These are phyloP conservation scores for Ceratocystis lukuohia DNA, from an alignment of 2,329 filamentous ascomycete species.

Conservation along the genomic window DNA sequence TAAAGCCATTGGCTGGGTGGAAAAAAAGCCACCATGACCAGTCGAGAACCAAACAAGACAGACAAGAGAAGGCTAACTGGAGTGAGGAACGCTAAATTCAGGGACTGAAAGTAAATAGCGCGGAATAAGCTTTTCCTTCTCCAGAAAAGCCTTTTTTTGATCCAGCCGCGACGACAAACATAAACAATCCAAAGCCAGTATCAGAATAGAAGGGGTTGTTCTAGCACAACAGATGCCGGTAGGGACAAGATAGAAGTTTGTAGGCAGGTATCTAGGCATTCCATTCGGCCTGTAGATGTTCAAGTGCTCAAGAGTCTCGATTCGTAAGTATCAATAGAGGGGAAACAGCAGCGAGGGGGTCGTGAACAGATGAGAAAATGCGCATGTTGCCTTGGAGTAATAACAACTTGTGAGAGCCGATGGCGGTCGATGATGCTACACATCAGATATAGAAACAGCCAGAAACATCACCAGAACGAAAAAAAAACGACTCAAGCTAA, in stretches of 20 bases:
- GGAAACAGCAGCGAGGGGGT: background rate
- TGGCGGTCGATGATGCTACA: background rate
- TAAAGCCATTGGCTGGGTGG: background rate
- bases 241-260: background rate
- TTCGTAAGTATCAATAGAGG: background rate
- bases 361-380: background rate
- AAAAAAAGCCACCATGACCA: conserved; percentile 1
- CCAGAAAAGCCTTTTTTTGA: background rate
- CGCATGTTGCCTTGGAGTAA: background rate
- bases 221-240: background rate
- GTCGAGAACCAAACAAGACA: background rate
- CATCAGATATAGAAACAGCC: background rate
- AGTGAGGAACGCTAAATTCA: conserved; percentile 5
- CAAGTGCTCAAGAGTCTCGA: background rate
- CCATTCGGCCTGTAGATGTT: background rate
- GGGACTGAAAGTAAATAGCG: background rate
- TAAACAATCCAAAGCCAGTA: background rate
- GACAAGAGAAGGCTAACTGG: background rate
- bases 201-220: background rate
- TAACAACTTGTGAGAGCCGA: background rate
- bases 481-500: background rate
- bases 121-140: background rate
- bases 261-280: background rate
- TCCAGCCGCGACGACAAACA: background rate
- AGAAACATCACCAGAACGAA: background rate